These are phyloP conservation scores for Xylaria longipes DNA, from an alignment of 495 filamentous ascomycete genomes.

Conservation along the genomic window DNA sequence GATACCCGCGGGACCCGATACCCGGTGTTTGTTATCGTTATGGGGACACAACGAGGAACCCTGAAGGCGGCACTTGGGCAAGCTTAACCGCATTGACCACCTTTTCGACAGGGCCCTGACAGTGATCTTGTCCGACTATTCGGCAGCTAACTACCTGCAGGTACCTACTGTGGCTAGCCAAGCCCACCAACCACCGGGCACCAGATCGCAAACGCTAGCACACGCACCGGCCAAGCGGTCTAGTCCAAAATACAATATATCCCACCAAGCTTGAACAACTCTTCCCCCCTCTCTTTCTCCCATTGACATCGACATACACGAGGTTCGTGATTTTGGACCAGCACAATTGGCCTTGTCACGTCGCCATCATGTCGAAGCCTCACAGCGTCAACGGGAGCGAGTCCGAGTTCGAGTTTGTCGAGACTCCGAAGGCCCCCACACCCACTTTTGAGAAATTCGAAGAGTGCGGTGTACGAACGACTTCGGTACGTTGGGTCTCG, in stretches of 20 bases:
- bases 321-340: conserved; percentile 29
- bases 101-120: no score
- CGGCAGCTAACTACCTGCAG: background rate
- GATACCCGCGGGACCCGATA: no score
- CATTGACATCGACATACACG: conserved; percentile 20
- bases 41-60: background rate
- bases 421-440: conserved; percentile 71
- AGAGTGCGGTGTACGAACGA: conserved; percentile 76
- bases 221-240: conserved; percentile 28
- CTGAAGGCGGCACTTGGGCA: no score
- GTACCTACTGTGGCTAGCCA: conserved; percentile 4
- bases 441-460: conserved; percentile 62
- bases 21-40: background rate
- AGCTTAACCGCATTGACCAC: no score
- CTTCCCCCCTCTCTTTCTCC: conserved; percentile 4
- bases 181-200: conserved; percentile 20
- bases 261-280: conserved; percentile 6
- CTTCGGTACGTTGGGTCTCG: conserved; percentile 61
- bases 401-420: conserved; percentile 75
- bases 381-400: conserved; percentile 57
- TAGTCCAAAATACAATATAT: conserved; percentile 21
- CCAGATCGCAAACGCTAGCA: conserved; percentile 22
- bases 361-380: conserved; percentile 52
- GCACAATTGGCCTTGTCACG: conserved; percentile 33
- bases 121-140: background rate